Evolutionary conservation across 495 filamentous ascomycete genomes (phyloP).

Genomic region (Neurospora sp.): DNA sequence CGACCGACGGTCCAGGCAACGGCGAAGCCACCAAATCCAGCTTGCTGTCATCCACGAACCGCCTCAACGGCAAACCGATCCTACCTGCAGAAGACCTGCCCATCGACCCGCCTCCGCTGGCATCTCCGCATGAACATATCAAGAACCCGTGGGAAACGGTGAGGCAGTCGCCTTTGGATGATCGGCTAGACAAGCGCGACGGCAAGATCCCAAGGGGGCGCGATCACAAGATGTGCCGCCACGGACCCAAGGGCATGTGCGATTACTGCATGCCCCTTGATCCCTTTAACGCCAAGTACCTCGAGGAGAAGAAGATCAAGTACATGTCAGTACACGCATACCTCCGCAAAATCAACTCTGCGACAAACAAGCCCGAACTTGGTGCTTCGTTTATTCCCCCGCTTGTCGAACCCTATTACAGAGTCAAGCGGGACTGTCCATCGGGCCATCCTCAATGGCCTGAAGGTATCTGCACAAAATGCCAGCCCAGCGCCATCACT

Average conservation of each 20-base stretch:
- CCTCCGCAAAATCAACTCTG: slow-evolving; percentile 85
- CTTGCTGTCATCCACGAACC: slow-evolving; percentile 37
- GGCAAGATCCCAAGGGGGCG: slow-evolving; percentile 76
- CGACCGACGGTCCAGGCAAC: slow-evolving; percentile 20
- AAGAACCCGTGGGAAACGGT: slow-evolving; percentile 93
- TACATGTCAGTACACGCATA: slow-evolving; percentile 94
- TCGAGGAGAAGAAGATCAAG: slow-evolving; percentile 95
- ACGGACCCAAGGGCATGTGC: slow-evolving; percentile 96
- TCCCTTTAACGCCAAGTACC: slow-evolving; percentile 78
- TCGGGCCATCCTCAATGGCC: slow-evolving; percentile 90
- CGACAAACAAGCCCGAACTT: slow-evolving; percentile 90
- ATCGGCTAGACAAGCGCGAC: slow-evolving; percentile 76
- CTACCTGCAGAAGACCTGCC: slow-evolving; percentile 56
- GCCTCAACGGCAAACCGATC: slow-evolving; percentile 72
- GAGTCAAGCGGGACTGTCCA: slow-evolving; percentile 80
- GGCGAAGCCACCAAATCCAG: slow-evolving; percentile 30
- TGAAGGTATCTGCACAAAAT: slow-evolving; percentile 98
- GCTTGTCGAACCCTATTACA: slow-evolving; percentile 84
- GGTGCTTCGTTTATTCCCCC: slow-evolving; percentile 92
- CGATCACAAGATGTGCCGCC: slow-evolving; percentile 85
- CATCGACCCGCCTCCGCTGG: slow-evolving; percentile 46
- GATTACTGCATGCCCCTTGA: slow-evolving; percentile 99
- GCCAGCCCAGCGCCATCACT: slow-evolving; percentile 94
- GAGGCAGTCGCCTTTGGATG: slow-evolving; percentile 74
- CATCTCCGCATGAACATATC: slow-evolving; percentile 50